Evolutionary conservation across 495 filamentous ascomycete species (phyloP).

Genomic region (Daldinia vernicosa): DNA sequence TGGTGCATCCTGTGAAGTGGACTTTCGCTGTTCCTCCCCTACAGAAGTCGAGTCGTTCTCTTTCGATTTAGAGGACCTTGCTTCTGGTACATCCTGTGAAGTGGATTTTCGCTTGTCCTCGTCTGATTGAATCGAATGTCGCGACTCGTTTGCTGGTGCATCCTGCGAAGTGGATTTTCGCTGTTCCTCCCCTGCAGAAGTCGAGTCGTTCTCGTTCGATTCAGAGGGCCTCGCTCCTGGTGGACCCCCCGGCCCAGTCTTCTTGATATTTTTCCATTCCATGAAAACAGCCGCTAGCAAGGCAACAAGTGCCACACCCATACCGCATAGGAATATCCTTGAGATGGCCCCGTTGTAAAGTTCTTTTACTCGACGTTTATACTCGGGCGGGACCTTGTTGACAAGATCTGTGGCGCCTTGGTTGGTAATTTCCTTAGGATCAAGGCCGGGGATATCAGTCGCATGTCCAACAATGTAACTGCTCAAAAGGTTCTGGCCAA

Average conservation of each 20-base stretch:
- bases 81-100: too few relatives aligned
- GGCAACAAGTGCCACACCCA: constrained; percentile 63
- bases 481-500: constrained; percentile 70
- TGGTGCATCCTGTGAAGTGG: neutral
- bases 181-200: constrained; percentile 14
- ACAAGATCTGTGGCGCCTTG: constrained; percentile 67
- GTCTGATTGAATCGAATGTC: constrained; percentile 6
- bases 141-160: neutral
- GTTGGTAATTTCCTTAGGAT: constrained; percentile 58
- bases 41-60: constrained; percentile 2
- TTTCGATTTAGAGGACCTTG: constrained; percentile 1
- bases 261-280: constrained; percentile 71
- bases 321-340: constrained; percentile 60
- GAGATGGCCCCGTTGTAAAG: constrained; percentile 68
- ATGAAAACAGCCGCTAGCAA: constrained; percentile 62
- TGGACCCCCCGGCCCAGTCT: constrained; percentile 27
- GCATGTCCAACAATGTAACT: constrained; percentile 65
- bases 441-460: constrained; percentile 53
- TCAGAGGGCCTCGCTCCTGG: constrained; percentile 8
- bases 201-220: constrained; percentile 2
- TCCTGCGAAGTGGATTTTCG: neutral
- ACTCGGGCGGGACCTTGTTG: constrained; percentile 54
- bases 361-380: constrained; percentile 52
- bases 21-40: constrained; percentile 9
- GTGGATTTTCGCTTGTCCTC: constrained; percentile 20